Percentiles rank a stretch among this genome's conserved stretches.
Evolutionary conservation across 306 rosid species (phyloP).

Genomic region (Medicago lupulina): DNA sequence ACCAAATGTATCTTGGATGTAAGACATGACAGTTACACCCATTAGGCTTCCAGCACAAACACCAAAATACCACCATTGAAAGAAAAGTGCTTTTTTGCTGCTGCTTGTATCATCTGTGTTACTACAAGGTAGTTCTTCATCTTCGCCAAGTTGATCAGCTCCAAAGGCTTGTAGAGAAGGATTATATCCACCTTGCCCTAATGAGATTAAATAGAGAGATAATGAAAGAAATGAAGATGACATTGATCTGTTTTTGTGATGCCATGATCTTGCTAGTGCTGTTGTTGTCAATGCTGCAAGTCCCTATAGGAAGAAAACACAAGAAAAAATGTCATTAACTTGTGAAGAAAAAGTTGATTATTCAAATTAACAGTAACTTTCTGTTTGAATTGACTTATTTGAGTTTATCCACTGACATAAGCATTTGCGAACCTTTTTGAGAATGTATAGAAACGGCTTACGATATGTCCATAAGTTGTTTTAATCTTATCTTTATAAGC

Average conservation of each 20-base stretch:
- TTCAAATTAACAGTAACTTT: background rate
- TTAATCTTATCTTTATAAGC: background rate
- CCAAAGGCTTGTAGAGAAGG: slow-evolving; percentile 96
- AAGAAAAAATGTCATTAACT: background rate
- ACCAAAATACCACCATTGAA: slow-evolving; percentile 93
- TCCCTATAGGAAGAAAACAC: slow-evolving; percentile 62
- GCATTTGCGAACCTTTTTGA: no score
- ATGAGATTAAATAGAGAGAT: slow-evolving; percentile 80
- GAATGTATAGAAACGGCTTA: background rate
- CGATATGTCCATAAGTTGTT: background rate
- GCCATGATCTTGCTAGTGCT: slow-evolving; percentile 62
- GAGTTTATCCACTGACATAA: no score
- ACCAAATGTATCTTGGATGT: slow-evolving; percentile 88
- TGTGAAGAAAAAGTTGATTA: background rate
- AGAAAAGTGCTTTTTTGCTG: slow-evolving; percentile 63
- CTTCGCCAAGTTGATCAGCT: slow-evolving; percentile 79
- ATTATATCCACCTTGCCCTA: slow-evolving; percentile 92
- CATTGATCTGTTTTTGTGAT: slow-evolving; percentile 57
- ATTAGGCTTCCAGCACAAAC: slow-evolving; percentile 81
- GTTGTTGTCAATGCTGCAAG: slow-evolving; percentile 84
- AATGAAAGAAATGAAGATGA: slow-evolving; percentile 67
- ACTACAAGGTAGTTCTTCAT: slow-evolving; percentile 68
- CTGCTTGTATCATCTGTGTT: slow-evolving; percentile 57
- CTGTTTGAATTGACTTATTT: background rate
- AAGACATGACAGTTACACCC: slow-evolving; percentile 91